Percentiles rank a stretch among this genome's conserved stretches.
Evolutionary conservation across 2,329 filamentous ascomycete genomes (phyloP).

Genomic region (Tolypocladium endophyticum): DNA sequence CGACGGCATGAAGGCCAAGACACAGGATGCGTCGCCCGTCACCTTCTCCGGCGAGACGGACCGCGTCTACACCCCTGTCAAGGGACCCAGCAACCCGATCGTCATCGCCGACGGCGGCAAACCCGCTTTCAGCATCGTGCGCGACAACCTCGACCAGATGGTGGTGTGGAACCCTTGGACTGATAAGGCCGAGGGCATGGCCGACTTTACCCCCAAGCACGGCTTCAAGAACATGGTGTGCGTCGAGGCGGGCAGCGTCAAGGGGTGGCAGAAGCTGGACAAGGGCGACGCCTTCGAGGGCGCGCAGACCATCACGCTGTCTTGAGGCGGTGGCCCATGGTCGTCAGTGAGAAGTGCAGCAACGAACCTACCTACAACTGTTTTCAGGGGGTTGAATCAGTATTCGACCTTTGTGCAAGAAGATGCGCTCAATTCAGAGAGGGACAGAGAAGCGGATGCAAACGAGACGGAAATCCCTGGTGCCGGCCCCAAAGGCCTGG

Average conservation of each 20-base stretch:
- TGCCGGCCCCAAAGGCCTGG: not conserved
- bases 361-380: not conserved
- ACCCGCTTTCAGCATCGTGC: constrained; percentile 60
- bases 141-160: constrained; percentile 78
- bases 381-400: not conserved
- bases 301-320: constrained; percentile 42
- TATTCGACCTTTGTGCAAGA: not conserved
- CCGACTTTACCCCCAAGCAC: constrained; percentile 79
- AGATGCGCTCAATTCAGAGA: not conserved
- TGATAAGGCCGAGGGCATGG: constrained; percentile 72
- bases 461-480: not conserved
- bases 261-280: constrained; percentile 75
- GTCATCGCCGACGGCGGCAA: constrained; percentile 52
- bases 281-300: constrained; percentile 60
- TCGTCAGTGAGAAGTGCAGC: not conserved
- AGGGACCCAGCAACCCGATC: constrained; percentile 47
- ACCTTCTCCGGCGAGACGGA: constrained; percentile 73
- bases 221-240: constrained; percentile 92
- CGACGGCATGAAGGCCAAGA: constrained; percentile 51
- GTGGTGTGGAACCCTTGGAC: constrained; percentile 98
- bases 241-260: constrained; percentile 80
- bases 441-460: not conserved
- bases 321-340: constrained; percentile 10
- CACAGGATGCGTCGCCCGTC: constrained; percentile 51
- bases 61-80: constrained; percentile 69